Percentiles rank a stretch among this genome's conserved stretches.
Conservation (phyloP, 768 basidiomycete species). For the Russula sp. region DNA sequence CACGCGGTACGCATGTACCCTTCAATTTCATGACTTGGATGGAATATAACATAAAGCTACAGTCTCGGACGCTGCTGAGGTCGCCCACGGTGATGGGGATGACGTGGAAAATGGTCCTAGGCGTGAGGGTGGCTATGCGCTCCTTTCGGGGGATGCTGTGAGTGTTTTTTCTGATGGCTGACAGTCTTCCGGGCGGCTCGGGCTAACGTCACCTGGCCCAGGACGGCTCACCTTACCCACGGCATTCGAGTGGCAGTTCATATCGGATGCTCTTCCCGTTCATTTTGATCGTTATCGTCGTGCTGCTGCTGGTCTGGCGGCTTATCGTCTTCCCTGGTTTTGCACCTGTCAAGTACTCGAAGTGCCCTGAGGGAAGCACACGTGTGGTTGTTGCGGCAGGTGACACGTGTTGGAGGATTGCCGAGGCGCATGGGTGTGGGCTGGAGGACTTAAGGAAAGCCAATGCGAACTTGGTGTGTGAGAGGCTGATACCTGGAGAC, state of each 20-base stretch:
- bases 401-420: slow-evolving; percentile 32
- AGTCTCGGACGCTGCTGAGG: slow-evolving; percentile 12
- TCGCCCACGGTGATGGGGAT: slow-evolving; percentile 13
- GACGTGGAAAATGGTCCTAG: slow-evolving; percentile 29
- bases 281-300: slow-evolving; percentile 29
- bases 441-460: slow-evolving; percentile 24
- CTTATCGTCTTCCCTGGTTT: slow-evolving; percentile 25
- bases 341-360: slow-evolving; percentile 14
- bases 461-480: slow-evolving; percentile 23
- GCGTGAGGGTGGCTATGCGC: slow-evolving; percentile 20
- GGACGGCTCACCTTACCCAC: slow-evolving; percentile 14
- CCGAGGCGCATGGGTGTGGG: slow-evolving; percentile 26
- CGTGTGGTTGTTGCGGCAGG: slow-evolving; percentile 28
- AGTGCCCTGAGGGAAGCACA: slow-evolving; percentile 27
- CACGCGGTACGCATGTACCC: slow-evolving; percentile 37
- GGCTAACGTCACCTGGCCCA: slow-evolving; percentile 2
- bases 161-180: not conserved
- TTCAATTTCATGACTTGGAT: not conserved
- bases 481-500: slow-evolving; percentile 28
- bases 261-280: slow-evolving; percentile 32
- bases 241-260: slow-evolving; percentile 16
- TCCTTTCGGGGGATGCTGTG: slow-evolving; percentile 24
- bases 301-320: slow-evolving; percentile 29
- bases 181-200: not conserved
- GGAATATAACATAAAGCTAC: not conserved